A percentile compares a stretch with the other conserved stretches of the same genome.
phyloP scores from a whole-genome alignment of 2,329 filamentous ascomycete species.

The Phaeosphaeriaceae sp. region DNA sequence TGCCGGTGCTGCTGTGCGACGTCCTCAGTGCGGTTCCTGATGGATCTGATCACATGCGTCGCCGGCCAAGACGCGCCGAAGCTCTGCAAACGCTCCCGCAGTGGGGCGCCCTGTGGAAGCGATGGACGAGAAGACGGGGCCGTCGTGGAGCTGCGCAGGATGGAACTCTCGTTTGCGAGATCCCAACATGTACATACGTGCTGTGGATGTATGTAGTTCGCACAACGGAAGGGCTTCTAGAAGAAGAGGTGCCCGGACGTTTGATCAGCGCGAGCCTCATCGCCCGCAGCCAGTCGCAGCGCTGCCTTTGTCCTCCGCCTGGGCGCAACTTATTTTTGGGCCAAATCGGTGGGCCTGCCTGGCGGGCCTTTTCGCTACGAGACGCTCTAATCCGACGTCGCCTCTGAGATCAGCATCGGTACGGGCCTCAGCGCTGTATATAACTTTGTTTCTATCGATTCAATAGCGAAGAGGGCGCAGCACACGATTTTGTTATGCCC shows the following conservation, averaged over 20 bases:
- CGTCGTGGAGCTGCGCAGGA: background rate
- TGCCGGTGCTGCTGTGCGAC: conserved; percentile 42
- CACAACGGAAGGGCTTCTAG: conserved; percentile 22
- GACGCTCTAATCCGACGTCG: conserved; percentile 25
- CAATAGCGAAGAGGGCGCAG: conserved; percentile 9
- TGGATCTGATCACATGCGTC: conserved; percentile 44
- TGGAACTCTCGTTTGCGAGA: background rate
- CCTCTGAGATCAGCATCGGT: background rate
- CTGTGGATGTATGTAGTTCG: background rate
- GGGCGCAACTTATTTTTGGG: background rate
- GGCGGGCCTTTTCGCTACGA: conserved; percentile 1
- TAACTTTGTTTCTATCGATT: conserved; percentile 5
- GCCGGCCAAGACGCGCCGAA: conserved; percentile 22
- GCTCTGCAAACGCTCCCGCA: conserved; percentile 1
- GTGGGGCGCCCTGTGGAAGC: conserved; percentile 15
- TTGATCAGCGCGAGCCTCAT: conserved; percentile 6
- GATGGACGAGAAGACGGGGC: background rate
- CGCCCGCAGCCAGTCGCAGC: conserved; percentile 10
- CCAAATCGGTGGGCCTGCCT: background rate
- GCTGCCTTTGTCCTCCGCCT: background rate
- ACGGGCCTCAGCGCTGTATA: background rate
- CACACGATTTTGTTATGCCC: background rate
- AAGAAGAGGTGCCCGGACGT: conserved; percentile 14
- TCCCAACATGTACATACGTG: background rate
- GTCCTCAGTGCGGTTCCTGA: conserved; percentile 12